These are phyloP conservation scores for bread wheat (Triticum aestivum) DNA, from an alignment of 176 grass and related monocot genomes.

Conservation along the genomic window DNA sequence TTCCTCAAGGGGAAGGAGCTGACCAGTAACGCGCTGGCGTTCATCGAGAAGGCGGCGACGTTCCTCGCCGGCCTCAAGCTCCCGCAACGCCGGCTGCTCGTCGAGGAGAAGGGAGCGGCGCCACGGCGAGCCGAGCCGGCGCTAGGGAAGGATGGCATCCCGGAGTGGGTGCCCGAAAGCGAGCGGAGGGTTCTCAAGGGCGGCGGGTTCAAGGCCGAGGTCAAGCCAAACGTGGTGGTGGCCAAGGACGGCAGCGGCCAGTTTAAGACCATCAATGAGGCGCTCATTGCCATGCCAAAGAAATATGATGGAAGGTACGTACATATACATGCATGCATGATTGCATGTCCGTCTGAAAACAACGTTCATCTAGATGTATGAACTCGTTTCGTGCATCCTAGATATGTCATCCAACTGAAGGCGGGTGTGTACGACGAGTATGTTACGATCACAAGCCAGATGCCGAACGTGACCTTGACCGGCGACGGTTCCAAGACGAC, in stretches of 20 bases:
- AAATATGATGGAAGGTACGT: conserved; percentile 51
- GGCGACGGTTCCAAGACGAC: conserved; percentile 71
- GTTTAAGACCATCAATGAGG: conserved; percentile 84
- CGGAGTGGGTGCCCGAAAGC: conserved; percentile 43
- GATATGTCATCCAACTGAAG: conserved; percentile 78
- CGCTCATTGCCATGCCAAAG: conserved; percentile 62
- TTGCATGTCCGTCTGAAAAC: neutral
- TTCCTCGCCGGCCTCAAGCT: conserved; percentile 39
- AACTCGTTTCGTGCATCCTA: conserved; percentile 10
- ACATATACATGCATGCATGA: neutral
- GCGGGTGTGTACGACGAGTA: conserved; percentile 73
- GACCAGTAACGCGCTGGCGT: conserved; percentile 80
- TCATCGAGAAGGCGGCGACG: conserved; percentile 53
- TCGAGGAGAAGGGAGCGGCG: neutral
- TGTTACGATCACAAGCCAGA: conserved; percentile 46
- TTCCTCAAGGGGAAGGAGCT: conserved; percentile 59
- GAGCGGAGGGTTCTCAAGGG: conserved; percentile 57
- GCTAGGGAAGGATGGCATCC: conserved; percentile 42
- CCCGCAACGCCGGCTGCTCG: conserved; percentile 35
- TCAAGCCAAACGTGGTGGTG: conserved; percentile 60
- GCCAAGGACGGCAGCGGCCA: conserved; percentile 78
- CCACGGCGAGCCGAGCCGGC: neutral
- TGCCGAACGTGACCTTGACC: conserved; percentile 54
- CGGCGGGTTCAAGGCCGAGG: conserved; percentile 42
- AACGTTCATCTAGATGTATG: neutral